Percentiles rank a stretch among this genome's conserved stretches.
These are phyloP conservation scores for Staphylotrichum longicolle DNA, from an alignment of 495 filamentous ascomycete genomes.

Conservation along the genomic window DNA sequence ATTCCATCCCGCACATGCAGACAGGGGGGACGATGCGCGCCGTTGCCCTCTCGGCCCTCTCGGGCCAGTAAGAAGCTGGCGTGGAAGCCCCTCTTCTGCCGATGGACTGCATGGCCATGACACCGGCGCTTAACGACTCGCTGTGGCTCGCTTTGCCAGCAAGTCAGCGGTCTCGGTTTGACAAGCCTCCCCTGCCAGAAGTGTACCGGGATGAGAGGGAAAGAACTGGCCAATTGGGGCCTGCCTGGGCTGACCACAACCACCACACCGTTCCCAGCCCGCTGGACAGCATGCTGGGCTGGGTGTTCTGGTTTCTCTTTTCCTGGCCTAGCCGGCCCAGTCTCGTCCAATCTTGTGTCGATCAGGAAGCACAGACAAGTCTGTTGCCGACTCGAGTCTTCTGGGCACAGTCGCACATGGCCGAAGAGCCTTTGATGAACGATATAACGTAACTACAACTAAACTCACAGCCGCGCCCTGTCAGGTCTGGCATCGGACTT, in stretches of 20 bases:
- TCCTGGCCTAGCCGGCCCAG: background rate
- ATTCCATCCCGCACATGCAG: constrained; percentile 28
- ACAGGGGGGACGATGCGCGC: constrained; percentile 32
- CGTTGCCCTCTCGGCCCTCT: constrained; percentile 20
- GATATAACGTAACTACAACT: too few relatives aligned
- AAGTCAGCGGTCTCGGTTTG: constrained; percentile 26
- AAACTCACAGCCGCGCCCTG: too few relatives aligned
- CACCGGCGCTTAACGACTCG: constrained; percentile 39
- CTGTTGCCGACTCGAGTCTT: background rate
- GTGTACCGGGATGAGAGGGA: constrained; percentile 21
- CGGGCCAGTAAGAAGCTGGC: constrained; percentile 30
- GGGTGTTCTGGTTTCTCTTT: constrained; percentile 14
- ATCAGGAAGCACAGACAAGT: background rate
- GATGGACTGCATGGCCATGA: constrained; percentile 36
- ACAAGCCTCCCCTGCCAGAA: constrained; percentile 20
- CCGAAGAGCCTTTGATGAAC: background rate
- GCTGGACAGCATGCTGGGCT: constrained; percentile 23
- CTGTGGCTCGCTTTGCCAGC: constrained; percentile 32
- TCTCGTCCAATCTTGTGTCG: constrained; percentile 15
- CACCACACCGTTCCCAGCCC: constrained; percentile 30
- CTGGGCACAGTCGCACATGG: background rate
- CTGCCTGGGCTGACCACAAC: constrained; percentile 6
- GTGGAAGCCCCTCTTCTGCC: constrained; percentile 30
- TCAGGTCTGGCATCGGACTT: too few relatives aligned
- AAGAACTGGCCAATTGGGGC: constrained; percentile 25